Evolutionary conservation across 192 early-diverging fungal species (phyloP).

Genomic region (Dissophora ornata): DNA sequence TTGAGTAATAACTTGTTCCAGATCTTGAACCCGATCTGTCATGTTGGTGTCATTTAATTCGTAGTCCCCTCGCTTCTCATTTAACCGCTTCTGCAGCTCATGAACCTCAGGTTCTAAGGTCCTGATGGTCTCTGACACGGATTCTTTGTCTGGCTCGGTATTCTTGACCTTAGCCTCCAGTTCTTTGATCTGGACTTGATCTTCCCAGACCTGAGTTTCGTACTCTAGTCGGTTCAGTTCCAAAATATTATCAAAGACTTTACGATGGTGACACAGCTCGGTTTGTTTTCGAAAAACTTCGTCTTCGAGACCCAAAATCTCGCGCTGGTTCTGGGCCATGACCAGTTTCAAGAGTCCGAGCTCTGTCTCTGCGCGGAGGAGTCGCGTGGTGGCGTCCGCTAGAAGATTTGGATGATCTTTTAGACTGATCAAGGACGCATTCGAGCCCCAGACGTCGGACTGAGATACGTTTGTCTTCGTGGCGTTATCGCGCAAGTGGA

Average conservation of each 20-base stretch:
- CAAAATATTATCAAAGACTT: slow-evolving; percentile 11
- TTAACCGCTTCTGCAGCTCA: background rate
- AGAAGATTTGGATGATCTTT: background rate
- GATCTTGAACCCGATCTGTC: background rate
- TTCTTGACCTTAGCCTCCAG: background rate
- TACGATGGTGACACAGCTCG: slow-evolving; percentile 19
- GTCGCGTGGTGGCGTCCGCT: slow-evolving; percentile 17
- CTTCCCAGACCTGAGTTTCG: slow-evolving; percentile 21
- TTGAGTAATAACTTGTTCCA: slow-evolving; percentile 5
- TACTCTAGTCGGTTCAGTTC: slow-evolving; percentile 9
- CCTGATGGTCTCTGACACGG: background rate
- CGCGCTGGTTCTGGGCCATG: slow-evolving; percentile 38
- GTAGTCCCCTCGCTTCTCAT: background rate
- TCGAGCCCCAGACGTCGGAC: background rate
- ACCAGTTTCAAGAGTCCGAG: slow-evolving; percentile 29
- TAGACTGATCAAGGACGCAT: background rate
- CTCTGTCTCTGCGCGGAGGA: slow-evolving; percentile 35
- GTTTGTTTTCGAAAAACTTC: slow-evolving; percentile 26
- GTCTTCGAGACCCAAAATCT: slow-evolving; percentile 36
- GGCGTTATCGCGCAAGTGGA: background rate
- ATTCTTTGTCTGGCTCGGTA: background rate
- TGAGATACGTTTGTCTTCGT: background rate
- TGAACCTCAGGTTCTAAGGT: slow-evolving; percentile 1
- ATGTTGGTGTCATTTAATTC: background rate
- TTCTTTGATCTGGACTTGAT: background rate